Evolutionary conservation across 1,139 yeast genomes (phyloP), one percentile per base, ranked within the genome.

Genomic region (Magnusiomyces suaveolens): DNA sequence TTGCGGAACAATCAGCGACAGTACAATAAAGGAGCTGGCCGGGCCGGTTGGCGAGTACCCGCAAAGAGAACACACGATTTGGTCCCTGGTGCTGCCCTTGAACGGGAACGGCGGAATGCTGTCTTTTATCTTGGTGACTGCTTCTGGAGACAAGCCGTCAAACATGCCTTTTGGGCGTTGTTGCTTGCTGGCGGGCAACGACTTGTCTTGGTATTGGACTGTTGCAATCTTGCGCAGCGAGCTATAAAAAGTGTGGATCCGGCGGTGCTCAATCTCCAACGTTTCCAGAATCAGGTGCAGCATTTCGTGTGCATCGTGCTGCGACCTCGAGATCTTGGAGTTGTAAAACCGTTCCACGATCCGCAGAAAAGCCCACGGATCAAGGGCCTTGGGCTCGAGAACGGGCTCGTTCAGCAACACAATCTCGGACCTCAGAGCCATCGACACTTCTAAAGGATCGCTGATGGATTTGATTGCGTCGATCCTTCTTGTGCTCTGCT

Each of bases 231-330:
- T 56, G 48, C 49, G 43, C 57, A 59, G 8, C 55, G 63, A 52
- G 61, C 68, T 51, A 69, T 68, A 57, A 25, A 68, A 73, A 59
- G 72, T 76, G 43, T 66, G 70, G 46, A 81, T 63, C 47, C 72
- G 70, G 14, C 73, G 66, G 61, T 80, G 76, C 65, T 90, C 97
- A 57, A 76, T 78, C 55, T 85, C 84, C 55, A 90, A 72, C 0
- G 94, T 84, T 64, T 90, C 96, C 48, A 89, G 72, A 41, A 90
- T 76, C 55, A 87, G 69, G 64, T 87, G 95, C 36, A 92, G 78
- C 59, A 92, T 75, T 64, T 92, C 98, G 62, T 92, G 97, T 0
- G 97, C 96, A 71, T 90, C 97, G 63, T 90, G 96, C 69, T 92
- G 98, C 47, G 81, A 80, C 38, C 89, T 73, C 1, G 95, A 84